Conservation (phyloP, 2,329 filamentous ascomycete species). For the Venturia asperata region DNA sequence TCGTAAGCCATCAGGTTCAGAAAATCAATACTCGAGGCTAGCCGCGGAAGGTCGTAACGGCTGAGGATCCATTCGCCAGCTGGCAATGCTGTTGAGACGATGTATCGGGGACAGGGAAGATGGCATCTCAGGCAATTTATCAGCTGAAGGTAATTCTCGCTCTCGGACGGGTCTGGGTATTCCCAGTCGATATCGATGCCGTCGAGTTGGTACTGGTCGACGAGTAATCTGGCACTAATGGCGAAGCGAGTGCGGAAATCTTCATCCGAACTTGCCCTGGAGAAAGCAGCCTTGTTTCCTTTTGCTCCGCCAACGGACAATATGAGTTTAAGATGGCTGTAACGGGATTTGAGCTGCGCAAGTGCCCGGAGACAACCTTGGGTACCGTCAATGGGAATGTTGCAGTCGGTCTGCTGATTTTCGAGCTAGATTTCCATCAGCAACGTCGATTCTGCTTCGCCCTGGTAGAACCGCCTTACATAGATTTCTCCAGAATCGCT, state of each 20-base stretch:
- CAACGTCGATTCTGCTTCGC: conserved; percentile 25
- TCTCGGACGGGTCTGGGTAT: conserved; percentile 59
- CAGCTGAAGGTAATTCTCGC: conserved; percentile 62
- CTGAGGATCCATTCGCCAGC: conserved; percentile 59
- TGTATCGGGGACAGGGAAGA: conserved; percentile 61
- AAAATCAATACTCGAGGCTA: conserved; percentile 61
- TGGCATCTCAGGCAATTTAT: conserved; percentile 59
- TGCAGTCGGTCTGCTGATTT: conserved; percentile 70
- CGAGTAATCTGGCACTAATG: conserved; percentile 56
- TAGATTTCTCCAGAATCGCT: conserved; percentile 54
- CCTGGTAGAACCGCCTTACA: conserved; percentile 39
- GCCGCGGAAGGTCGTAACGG: conserved; percentile 58
- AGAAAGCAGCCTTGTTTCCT: conserved; percentile 58
- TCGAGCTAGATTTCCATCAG: conserved; percentile 50
- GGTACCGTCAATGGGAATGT: conserved; percentile 64
- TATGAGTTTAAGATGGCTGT: conserved; percentile 65
- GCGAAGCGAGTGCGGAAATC: conserved; percentile 62
- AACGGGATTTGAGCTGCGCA: conserved; percentile 62
- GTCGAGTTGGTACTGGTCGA: conserved; percentile 64
- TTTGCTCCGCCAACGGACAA: conserved; percentile 67
- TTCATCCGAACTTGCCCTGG: conserved; percentile 56
- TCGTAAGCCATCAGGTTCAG: conserved; percentile 79
- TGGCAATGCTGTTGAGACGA: conserved; percentile 66
- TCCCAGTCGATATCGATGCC: conserved; percentile 81
- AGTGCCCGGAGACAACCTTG: conserved; percentile 67